Evolutionary conservation across 2,329 filamentous ascomycete genomes (phyloP), one percentile per base, ranked within the genome.

Genomic region (Diaporthe ampelina): DNA sequence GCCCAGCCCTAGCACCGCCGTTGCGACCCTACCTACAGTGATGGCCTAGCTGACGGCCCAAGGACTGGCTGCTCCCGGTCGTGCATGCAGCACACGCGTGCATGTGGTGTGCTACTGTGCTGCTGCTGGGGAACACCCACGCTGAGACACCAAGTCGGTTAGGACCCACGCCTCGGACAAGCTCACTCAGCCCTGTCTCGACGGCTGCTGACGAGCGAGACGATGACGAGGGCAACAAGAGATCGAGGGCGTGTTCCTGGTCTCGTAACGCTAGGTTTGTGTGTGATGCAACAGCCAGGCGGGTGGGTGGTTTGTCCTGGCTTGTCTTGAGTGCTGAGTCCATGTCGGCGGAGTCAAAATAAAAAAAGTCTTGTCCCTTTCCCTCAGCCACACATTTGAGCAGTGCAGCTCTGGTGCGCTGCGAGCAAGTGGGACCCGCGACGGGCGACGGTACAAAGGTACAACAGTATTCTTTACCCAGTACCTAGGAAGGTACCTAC

Each of bases 1-100:
- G 63, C 9, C 48, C 63, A 68, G 63, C 45, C 63, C 45, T 54
- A 68, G 63, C 63, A 68, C 63, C 63, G 48, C 63, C 63, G 63
- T 68, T 68, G 63, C 63, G 40, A 65, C 59, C 40, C 40, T 63
- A 32, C 40, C 40, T 63, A 32, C 59, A 19, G 40, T 15, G 29
- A 29, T 29, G 56, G 56, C 56, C 32, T 59, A 40, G 56, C 56
- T 59, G 59, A 26, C 59, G 24, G 24, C 24, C 59, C 59, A 32
- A 43, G 40, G 48, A 68, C 63, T 68, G 63, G 63, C 63, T 68
- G 63, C 32, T 54, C 63, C 48, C 48, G 63, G 63, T 48, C 63
- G 48, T 11, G 21, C 45, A 50, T 52, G 63, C 63, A 40, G 63
- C 45, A 52, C 37, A 63, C 17, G 40, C 58, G 24, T 63, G 58